A percentile compares a stretch with the other conserved stretches of the same genome.
Evolutionary conservation across 2,329 filamentous ascomycete genomes (phyloP).

Genomic region (Colletotrichum spaethianum): DNA sequence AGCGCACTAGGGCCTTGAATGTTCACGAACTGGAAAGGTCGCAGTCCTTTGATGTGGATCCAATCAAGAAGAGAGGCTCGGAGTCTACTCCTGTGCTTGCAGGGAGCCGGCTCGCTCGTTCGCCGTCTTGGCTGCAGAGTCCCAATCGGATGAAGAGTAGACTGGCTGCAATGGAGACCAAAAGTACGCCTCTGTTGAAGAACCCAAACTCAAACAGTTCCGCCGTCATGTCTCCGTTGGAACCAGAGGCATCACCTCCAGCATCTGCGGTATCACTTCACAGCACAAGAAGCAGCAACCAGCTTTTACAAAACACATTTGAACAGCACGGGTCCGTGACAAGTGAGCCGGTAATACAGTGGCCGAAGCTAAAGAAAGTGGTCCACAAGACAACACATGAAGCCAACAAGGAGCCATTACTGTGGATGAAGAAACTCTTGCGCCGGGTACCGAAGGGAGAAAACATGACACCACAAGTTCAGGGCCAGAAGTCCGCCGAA

Average conservation of each 20-base stretch:
- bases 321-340: constrained; percentile 1
- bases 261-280: background rate
- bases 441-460: constrained; percentile 37
- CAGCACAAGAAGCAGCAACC: background rate
- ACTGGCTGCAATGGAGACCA: constrained; percentile 5
- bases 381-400: constrained; percentile 4
- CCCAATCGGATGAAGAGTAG: background rate
- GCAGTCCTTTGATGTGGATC: constrained; percentile 27
- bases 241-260: background rate
- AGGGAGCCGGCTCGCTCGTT: constrained; percentile 9
- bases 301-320: background rate
- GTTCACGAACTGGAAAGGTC: constrained; percentile 18
- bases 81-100: background rate
- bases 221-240: background rate
- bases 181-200: constrained; percentile 16
- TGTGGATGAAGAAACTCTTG: constrained; percentile 30
- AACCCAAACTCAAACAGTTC: background rate
- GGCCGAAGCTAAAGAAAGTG: constrained; percentile 39
- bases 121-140: constrained; percentile 20
- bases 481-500: constrained; percentile 4
- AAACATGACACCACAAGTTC: constrained; percentile 23
- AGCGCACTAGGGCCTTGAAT: background rate
- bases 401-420: constrained; percentile 9
- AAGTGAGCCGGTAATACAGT: constrained; percentile 15
- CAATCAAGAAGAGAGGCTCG: constrained; percentile 26